Base-by-base conservation (phyloP, 2,329 filamentous ascomycete genomes). In the Elsinoe australis region DNA sequence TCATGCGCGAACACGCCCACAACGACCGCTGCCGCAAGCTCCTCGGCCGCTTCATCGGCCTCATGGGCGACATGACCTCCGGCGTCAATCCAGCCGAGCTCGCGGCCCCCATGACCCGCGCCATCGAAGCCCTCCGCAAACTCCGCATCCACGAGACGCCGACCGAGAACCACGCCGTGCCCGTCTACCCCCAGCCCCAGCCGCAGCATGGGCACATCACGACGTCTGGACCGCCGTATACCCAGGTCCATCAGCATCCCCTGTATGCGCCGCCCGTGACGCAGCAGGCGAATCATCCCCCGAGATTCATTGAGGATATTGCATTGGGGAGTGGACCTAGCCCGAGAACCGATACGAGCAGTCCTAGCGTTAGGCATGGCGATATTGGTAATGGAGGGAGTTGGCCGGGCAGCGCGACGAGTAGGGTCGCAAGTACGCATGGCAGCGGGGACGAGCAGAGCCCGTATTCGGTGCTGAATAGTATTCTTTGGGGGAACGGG, bases 21-120 rank as follows among this genome's bases (percentile, higher is more conserved):
- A 72, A 68, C 56, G 68, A 71, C 35, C 64, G 69, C 8, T 70
- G 68, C 5, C 65, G 69, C 1, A 61, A 61, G 14, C 61, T 73
- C 2, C 62, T 74, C 18, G 63, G 60, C n/a, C 67, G 71, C 35
- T 65, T 74, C 45, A 66, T 73, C 18, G 61, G 66, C 26, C 64
- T 72, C 14, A 65, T 74, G 39, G 60, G 62, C 15, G 70, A 73
- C 38, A 65, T 73, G 42, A 71, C 69, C 7, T 66, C 69, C 14
- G 67, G 62, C 38, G 64, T 72, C 1, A 69, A 71, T 45, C 68
- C 69, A 5, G 63, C 65, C 22, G 71, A 74, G 56, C 63, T 72
- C 29, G 68, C 70, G 2, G 67, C 67, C 9, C 71, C 71, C 1
- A 67, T 74, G 33, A 67, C 69, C 28, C 63, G 71, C 19, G 71